These are phyloP conservation scores for Xylariaceae sp. DNA, from an alignment of 2,329 filamentous ascomycete species.

Conservation along the genomic window DNA sequence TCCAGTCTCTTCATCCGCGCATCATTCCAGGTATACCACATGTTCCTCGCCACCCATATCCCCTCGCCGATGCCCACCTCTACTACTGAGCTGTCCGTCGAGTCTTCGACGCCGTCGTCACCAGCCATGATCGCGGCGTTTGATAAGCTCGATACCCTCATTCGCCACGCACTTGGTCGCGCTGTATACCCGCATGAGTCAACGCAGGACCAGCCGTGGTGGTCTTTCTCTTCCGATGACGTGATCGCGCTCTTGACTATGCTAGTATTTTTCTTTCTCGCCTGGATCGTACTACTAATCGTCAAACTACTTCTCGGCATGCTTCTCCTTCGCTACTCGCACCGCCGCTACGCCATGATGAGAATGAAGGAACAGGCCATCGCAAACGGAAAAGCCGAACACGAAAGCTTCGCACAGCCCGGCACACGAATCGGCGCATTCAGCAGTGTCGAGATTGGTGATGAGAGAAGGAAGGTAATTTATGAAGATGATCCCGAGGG, in stretches of 20 bases:
- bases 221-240: constrained; percentile 63
- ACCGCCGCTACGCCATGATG: constrained; percentile 76
- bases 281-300: constrained; percentile 79
- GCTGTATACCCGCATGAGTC: constrained; percentile 54
- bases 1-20: constrained; percentile 94
- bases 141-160: constrained; percentile 70
- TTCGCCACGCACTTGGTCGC: constrained; percentile 71
- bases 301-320: constrained; percentile 85
- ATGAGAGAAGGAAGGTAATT: constrained; percentile 80
- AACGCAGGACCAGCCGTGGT: constrained; percentile 40
- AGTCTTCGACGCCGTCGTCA: constrained; percentile 59
- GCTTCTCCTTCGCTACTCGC: constrained; percentile 72
- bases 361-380: constrained; percentile 59
- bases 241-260: constrained; percentile 73
- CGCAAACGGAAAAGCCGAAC: constrained; percentile 42
- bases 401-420: constrained; percentile 58
- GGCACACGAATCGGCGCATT: constrained; percentile 75
- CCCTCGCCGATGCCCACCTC: constrained; percentile 65
- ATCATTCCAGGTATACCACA: constrained; percentile 92
- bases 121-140: constrained; percentile 72
- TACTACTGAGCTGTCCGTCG: constrained; percentile 60
- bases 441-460: constrained; percentile 80
- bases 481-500: constrained; percentile 79
- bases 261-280: constrained; percentile 76
- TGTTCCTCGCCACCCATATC: constrained; percentile 88